Conservation (phyloP, 768 basidiomycete species). For the Daedalea quercina region DNA sequence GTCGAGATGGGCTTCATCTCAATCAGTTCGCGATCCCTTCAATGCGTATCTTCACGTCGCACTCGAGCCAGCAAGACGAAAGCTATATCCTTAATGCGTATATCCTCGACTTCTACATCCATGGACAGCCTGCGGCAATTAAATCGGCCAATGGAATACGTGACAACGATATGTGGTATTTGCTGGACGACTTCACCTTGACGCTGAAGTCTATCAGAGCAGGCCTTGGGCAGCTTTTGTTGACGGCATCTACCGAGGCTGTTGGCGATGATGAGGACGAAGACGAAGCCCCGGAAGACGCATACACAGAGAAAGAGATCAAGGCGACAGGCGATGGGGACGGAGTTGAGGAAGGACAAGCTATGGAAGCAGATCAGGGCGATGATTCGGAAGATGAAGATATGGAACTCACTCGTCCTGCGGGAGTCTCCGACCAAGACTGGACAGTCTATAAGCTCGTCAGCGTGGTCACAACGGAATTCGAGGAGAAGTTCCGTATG, state of each 20-base stretch:
- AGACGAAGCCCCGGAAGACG: constrained; percentile 5
- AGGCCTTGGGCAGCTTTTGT: constrained; percentile 41
- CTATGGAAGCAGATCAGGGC: constrained; percentile 15
- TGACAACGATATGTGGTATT: constrained; percentile 59
- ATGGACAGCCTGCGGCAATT: constrained; percentile 49
- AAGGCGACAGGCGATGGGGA: constrained; percentile 27
- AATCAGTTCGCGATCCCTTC: constrained; percentile 59
- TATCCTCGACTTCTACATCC: constrained; percentile 60
- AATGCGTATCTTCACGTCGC: constrained; percentile 28
- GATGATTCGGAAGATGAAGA: constrained; percentile 19
- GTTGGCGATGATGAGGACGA: neutral
- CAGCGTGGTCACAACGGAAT: constrained; percentile 36
- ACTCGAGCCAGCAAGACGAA: constrained; percentile 15
- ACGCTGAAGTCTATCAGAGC: constrained; percentile 43
- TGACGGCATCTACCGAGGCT: constrained; percentile 17
- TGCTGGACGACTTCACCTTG: constrained; percentile 51
- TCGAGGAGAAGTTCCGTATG: constrained; percentile 50
- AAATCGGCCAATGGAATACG: constrained; percentile 50
- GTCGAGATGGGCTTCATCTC: constrained; percentile 46
- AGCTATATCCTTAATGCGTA: constrained; percentile 51
- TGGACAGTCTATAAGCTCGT: constrained; percentile 53
- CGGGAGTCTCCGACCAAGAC: constrained; percentile 36
- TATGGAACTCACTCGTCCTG: constrained; percentile 26
- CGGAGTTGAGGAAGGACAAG: constrained; percentile 14
- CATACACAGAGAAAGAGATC: constrained; percentile 14